A percentile compares a stretch with the other conserved stretches of the same genome.
Evolutionary conservation across 2,329 filamentous ascomycete species (phyloP).

Genomic region (Parastagonospora nodorum): DNA sequence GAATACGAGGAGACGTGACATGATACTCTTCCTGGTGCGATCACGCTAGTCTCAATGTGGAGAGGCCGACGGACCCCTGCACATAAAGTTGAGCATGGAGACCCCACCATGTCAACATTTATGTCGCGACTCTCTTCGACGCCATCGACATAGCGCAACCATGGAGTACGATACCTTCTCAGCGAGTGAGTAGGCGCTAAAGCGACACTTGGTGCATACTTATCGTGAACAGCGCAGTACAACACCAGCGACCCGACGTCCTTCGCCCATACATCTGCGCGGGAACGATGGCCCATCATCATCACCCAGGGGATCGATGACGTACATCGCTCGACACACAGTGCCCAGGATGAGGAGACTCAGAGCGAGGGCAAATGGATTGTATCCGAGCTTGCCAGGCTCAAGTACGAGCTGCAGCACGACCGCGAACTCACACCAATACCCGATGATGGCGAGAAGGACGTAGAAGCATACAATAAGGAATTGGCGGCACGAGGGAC

Average conservation of each 20-base stretch:
- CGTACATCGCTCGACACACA: conserved; percentile 74
- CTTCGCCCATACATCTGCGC: conserved; percentile 84
- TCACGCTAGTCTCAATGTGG: conserved; percentile 4
- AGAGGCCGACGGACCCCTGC: neutral
- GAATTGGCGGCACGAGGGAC: conserved; percentile 77
- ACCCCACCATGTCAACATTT: conserved; percentile 6
- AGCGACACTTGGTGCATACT: neutral
- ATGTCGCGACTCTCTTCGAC: neutral
- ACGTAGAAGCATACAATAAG: conserved; percentile 82
- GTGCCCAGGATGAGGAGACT: conserved; percentile 66
- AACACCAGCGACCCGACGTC: conserved; percentile 81
- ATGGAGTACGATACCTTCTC: conserved; percentile 32
- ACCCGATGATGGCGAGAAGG: conserved; percentile 74
- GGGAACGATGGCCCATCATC: conserved; percentile 91
- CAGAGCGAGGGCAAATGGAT: conserved; percentile 84
- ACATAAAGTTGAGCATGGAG: conserved; percentile 3
- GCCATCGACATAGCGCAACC: neutral
- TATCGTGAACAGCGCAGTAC: conserved; percentile 65
- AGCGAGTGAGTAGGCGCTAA: conserved; percentile 9
- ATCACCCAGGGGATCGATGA: conserved; percentile 93
- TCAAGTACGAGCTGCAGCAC: conserved; percentile 97
- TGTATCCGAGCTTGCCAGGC: conserved; percentile 73
- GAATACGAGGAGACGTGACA: too few species aligned
- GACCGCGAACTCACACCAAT: conserved; percentile 79
- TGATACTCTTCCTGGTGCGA: too few species aligned